Percentiles rank a stretch among this genome's conserved stretches.
Conservation (phyloP, 129 eudicot species). For the Mikania micrantha region DNA sequence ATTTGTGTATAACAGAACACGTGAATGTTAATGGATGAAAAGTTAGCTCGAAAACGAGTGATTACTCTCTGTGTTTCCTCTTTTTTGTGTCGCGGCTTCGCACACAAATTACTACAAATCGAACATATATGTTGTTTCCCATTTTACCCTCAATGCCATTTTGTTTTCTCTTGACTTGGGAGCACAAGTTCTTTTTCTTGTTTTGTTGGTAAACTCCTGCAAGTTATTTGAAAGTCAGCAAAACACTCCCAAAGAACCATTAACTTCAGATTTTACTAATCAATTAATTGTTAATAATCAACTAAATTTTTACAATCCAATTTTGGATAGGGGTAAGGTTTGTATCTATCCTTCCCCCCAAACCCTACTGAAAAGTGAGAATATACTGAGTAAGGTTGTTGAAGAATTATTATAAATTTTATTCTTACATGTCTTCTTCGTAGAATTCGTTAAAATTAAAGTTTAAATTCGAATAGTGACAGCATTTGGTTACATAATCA, state of each 20-base stretch:
- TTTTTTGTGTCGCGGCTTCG: too few species aligned
- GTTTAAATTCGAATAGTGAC: neutral
- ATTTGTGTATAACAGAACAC: too few species aligned
- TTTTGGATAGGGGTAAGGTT: too few species aligned
- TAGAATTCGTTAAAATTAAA: neutral
- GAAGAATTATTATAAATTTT: too few species aligned
- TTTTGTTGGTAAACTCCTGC: slow-evolving; percentile 18
- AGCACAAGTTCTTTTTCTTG: neutral
- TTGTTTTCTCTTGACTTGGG: slow-evolving; percentile 16
- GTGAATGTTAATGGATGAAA: too few species aligned
- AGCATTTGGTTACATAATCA: neutral
- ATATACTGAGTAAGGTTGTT: too few species aligned
- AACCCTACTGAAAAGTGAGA: too few species aligned
- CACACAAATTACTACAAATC: too few species aligned
- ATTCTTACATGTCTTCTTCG: neutral
- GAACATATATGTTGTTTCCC: neutral
- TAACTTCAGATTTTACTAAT: neutral
- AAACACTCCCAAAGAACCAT: neutral
- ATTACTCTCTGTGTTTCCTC: too few species aligned
- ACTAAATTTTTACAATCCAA: neutral
- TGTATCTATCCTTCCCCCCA: too few species aligned
- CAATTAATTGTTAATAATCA: neutral
- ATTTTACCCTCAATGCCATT: slow-evolving; percentile 15
- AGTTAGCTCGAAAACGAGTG: too few species aligned
- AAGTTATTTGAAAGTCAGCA: slow-evolving; percentile 4